Conservation (phyloP, 352 stramenopile genomes). For the Pythium graminicola region DNA sequence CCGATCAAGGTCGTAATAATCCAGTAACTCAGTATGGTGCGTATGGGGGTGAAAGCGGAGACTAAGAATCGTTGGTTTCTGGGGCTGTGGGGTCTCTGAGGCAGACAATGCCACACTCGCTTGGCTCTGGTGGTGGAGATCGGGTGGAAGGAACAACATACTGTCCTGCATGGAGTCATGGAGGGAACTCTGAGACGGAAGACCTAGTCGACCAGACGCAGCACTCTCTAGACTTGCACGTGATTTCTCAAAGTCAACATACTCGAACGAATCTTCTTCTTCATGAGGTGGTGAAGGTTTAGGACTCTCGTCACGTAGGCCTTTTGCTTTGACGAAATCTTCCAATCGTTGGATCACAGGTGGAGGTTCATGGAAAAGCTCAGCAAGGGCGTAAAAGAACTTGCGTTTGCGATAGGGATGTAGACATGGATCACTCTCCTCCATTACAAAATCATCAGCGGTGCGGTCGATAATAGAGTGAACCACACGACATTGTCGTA, state of each 20-base stretch:
- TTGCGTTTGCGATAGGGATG: slow-evolving; percentile 70
- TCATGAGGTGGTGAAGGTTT: slow-evolving; percentile 2
- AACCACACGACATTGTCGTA: too few species aligned
- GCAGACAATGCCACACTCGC: slow-evolving; percentile 8
- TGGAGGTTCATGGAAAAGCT: slow-evolving; percentile 38
- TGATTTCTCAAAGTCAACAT: slow-evolving; percentile 33
- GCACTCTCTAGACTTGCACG: slow-evolving; percentile 20
- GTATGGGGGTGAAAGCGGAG: too few species aligned
- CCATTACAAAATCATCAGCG: too few species aligned
- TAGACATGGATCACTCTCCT: slow-evolving; percentile 17
- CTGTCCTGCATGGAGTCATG: slow-evolving; percentile 58
- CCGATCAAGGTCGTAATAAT: slow-evolving; percentile 65
- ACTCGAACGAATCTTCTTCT: slow-evolving; percentile 40
- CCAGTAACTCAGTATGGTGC: slow-evolving; percentile 31
- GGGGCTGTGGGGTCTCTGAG: not conserved
- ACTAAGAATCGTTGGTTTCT: slow-evolving; percentile 11
- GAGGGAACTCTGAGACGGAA: slow-evolving; percentile 31
- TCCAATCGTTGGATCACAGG: slow-evolving; percentile 29
- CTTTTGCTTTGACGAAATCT: slow-evolving; percentile 27
- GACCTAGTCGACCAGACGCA: slow-evolving; percentile 3
- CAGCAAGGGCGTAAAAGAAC: slow-evolving; percentile 61
- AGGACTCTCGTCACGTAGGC: not conserved
- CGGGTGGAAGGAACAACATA: slow-evolving; percentile 38
- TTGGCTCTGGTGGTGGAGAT: slow-evolving; percentile 16
- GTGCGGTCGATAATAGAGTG: too few species aligned